These are phyloP conservation scores for Phlebiopsis flavidoalba DNA, from an alignment of 768 basidiomycete species.

Conservation along the genomic window DNA sequence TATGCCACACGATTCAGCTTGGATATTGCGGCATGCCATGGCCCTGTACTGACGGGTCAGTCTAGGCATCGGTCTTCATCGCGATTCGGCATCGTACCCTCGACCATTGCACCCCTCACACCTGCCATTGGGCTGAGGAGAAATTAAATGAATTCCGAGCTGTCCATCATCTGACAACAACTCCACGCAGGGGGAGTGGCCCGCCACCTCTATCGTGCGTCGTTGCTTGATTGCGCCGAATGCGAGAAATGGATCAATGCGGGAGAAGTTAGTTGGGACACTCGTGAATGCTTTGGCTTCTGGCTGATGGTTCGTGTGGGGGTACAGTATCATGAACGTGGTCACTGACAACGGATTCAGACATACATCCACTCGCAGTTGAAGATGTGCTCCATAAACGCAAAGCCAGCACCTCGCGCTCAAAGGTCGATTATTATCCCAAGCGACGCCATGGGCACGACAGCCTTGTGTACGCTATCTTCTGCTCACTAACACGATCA, in stretches of 20 bases:
- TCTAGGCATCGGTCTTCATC: too few species aligned
- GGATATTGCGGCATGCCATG: too few species aligned
- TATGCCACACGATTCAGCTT: too few species aligned
- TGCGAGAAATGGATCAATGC: constrained; percentile 74
- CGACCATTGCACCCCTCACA: too few species aligned
- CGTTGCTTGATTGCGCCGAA: too few species aligned
- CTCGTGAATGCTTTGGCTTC: constrained; percentile 56
- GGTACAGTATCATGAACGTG: not conserved
- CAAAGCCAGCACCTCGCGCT: constrained; percentile 41
- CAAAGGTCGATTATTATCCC: constrained; percentile 62
- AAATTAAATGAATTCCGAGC: too few species aligned
- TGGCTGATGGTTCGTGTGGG: constrained; percentile 48
- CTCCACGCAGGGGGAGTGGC: too few species aligned
- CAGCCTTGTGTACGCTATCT: constrained; percentile 38
- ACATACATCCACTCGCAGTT: constrained; percentile 61
- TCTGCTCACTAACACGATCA: not conserved
- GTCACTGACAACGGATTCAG: constrained; percentile 22
- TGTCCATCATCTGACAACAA: too few species aligned
- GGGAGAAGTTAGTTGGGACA: constrained; percentile 60
- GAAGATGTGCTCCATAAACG: constrained; percentile 60
- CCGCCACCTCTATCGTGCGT: too few species aligned
- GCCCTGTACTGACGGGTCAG: too few species aligned
- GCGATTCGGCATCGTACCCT: too few species aligned
- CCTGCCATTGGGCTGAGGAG: too few species aligned
- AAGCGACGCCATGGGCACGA: constrained; percentile 42